Evolutionary conservation across 768 basidiomycete species (phyloP).

Genomic region (Leucocoprinus birnbaumii): DNA sequence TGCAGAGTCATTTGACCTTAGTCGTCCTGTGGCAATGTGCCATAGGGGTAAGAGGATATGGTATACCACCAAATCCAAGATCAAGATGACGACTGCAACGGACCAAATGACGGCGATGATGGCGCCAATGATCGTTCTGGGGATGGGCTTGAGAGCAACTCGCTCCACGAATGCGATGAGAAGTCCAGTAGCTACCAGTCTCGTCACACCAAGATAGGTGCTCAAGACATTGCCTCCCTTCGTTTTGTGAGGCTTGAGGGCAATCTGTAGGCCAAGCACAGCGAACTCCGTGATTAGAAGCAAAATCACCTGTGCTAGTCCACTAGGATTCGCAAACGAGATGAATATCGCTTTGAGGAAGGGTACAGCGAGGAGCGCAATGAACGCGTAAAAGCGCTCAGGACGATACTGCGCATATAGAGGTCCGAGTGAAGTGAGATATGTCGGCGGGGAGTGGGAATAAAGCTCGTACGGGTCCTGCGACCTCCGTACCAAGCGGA

Average conservation of each 20-base stretch:
- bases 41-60: conserved; percentile 30
- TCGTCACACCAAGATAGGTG: conserved; percentile 61
- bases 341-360: conserved; percentile 74
- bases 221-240: conserved; percentile 70
- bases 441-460: conserved; percentile 21
- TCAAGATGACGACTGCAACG: conserved; percentile 64
- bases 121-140: conserved; percentile 78
- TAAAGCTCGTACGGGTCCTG: conserved; percentile 28
- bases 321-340: conserved; percentile 57
- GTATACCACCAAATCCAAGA: conserved; percentile 63
- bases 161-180: conserved; percentile 75
- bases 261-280: conserved; percentile 49
- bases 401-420: conserved; percentile 66
- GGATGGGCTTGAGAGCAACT: conserved; percentile 66
- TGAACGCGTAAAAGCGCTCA: conserved; percentile 66
- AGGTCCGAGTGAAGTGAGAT: conserved; percentile 47
- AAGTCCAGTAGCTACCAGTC: conserved; percentile 67
- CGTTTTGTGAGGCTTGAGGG: conserved; percentile 62
- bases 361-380: conserved; percentile 50
- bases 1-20: conserved; percentile 4
- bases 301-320: conserved; percentile 66
- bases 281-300: conserved; percentile 65
- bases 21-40: conserved; percentile 9
- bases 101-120: conserved; percentile 72
- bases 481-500: conserved; percentile 37